Evolutionary conservation across 148 eudicot genomes (phyloP).

Genomic region (Oxyria digyna): DNA sequence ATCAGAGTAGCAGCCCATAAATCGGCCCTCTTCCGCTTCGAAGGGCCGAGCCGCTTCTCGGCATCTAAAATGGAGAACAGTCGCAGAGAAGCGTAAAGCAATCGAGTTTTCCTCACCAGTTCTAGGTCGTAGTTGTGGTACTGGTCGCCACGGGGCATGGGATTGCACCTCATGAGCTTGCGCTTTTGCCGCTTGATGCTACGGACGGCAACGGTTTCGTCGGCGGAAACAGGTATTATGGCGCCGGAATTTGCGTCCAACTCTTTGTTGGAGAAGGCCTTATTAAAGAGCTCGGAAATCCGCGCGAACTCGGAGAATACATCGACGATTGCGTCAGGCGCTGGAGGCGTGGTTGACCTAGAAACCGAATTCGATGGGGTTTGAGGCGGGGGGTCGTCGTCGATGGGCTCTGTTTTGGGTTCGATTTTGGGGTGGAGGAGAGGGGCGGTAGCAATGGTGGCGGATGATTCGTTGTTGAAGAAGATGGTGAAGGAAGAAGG

Average conservation of each 20-base stretch:
- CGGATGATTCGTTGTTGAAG: not conserved
- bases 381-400: conserved; percentile 17
- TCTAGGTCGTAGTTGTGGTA: conserved; percentile 42
- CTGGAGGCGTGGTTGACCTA: conserved; percentile 11
- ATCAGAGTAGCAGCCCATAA: conserved; percentile 42
- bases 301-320: conserved; percentile 40
- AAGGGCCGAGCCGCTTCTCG: conserved; percentile 24
- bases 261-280: conserved; percentile 20
- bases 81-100: conserved; percentile 56
- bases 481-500: not conserved
- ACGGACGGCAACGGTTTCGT: not conserved
- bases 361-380: conserved; percentile 11
- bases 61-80: conserved; percentile 32
- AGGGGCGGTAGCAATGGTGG: not conserved
- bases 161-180: conserved; percentile 62
- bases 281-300: conserved; percentile 29
- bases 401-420: conserved; percentile 50
- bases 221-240: conserved; percentile 34
- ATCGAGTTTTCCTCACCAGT: conserved; percentile 45
- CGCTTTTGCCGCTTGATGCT: conserved; percentile 24
- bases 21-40: conserved; percentile 48
- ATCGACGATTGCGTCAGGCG: conserved; percentile 10
- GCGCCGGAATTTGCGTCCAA: conserved; percentile 38
- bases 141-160: conserved; percentile 40
- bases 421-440: conserved; percentile 32